Base-by-base conservation (phyloP, 2,329 filamentous ascomycete species). In the Apiospora koreana region DNA sequence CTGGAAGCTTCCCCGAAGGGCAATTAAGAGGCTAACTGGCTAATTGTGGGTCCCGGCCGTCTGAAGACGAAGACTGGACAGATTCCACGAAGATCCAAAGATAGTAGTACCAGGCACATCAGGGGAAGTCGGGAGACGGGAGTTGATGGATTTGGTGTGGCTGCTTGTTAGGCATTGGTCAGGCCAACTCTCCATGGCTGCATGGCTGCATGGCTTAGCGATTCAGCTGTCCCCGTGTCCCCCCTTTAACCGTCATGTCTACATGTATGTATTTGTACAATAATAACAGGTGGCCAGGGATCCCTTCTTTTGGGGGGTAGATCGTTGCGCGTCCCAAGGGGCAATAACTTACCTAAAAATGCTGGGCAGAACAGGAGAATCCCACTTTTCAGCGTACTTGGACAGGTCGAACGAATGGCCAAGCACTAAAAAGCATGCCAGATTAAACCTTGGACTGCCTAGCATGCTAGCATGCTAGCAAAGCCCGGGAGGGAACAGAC, bases 401-500 rank as follows among this genome's bases (percentile, higher is more conserved):
- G 54, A 38, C 6, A 62, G 31, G 31, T 38, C 35, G 25, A 25
- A 31, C 54, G 18, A 62, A 62, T 38, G 31, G 54, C 31, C 31
- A 35, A 58, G 54, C 54, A 62, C 12, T 16, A 43, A 12, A 8
- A 41, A 43, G 41, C 41, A 43, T 38, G 54, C 54, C 54, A 62
- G 54, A 62, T 62, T 62, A 38, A 38, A 31, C 54, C 54, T 62
- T 62, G 66, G 43, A 70, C 28, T 25, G 16, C 41, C 41, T 18
- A 16, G 41, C 41, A n/a, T n/a, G n/a, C n/a, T n/a, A n/a, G n/a
- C n/a, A n/a, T n/a, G n/a, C n/a, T n/a, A n/a, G n/a, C n/a, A n/a
- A 43, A 43, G 25, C 16, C 46, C 41, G 31, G 48, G 65, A 68
- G 38, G 48, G 65, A 58, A 48, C 41, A 48, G 65, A 73, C 73